Evolutionary conservation across 345 rosid genomes (phyloP).

Genomic region (Citrus reticulata): DNA sequence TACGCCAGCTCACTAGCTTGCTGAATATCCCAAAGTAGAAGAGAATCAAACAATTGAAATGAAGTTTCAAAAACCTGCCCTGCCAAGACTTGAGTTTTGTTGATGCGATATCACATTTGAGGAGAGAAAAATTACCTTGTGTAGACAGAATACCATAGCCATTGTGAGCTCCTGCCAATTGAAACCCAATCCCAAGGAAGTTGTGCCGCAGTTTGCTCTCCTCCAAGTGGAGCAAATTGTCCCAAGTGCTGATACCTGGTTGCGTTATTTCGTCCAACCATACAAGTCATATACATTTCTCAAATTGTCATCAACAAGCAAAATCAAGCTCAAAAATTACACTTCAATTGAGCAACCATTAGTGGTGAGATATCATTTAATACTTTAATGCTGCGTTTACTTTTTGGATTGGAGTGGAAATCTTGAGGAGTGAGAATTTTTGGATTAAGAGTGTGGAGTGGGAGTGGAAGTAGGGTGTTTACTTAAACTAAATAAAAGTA

Average conservation of each 20-base stretch:
- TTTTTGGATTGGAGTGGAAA: too few relatives aligned
- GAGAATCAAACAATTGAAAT: not conserved
- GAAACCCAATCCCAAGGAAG: constrained; percentile 98
- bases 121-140: constrained; percentile 53
- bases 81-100: not conserved
- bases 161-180: constrained; percentile 82
- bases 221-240: constrained; percentile 96
- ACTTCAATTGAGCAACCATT: not conserved
- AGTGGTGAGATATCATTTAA: too few relatives aligned
- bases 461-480: too few relatives aligned
- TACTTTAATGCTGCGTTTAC: too few relatives aligned
- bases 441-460: too few relatives aligned
- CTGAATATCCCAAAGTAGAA: constrained; percentile 29
- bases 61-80: not conserved
- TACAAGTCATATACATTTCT: not conserved
- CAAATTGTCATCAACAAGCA: not conserved
- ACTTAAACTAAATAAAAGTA: too few relatives aligned
- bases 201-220: constrained; percentile 96
- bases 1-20: constrained; percentile 98
- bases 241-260: constrained; percentile 88
- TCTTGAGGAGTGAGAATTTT: too few relatives aligned
- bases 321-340: not conserved
- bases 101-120: too few relatives aligned
- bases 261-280: not conserved
- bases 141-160: constrained; percentile 98